Evolutionary conservation across 306 rosid species (phyloP).

Genomic region (Quercus agrifolia): DNA sequence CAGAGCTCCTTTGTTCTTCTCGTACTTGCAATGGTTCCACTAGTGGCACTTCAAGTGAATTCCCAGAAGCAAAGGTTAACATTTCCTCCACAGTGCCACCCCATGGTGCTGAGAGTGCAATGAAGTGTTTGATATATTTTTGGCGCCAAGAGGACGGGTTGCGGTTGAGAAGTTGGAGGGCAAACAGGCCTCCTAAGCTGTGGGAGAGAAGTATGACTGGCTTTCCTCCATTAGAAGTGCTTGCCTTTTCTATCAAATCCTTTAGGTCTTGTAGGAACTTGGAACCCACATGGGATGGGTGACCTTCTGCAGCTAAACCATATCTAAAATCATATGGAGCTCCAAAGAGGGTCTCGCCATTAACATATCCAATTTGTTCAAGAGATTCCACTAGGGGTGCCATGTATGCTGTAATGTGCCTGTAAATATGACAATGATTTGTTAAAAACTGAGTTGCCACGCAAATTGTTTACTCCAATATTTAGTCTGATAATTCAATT

Average conservation of each 20-base stretch:
- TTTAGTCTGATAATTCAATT: background rate
- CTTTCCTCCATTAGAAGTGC: slow-evolving; percentile 63
- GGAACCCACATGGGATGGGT: slow-evolving; percentile 67
- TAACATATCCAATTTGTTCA: slow-evolving; percentile 54
- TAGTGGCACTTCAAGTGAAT: slow-evolving; percentile 69
- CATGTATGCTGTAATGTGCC: slow-evolving; percentile 70
- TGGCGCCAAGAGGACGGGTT: slow-evolving; percentile 62
- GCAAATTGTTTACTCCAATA: too few species aligned
- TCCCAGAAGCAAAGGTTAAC: slow-evolving; percentile 83
- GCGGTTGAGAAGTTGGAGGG: slow-evolving; percentile 62
- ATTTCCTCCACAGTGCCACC: slow-evolving; percentile 75
- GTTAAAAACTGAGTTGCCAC: background rate
- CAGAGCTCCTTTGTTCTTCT: slow-evolving; percentile 76
- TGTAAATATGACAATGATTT: background rate
- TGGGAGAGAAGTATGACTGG: slow-evolving; percentile 74
- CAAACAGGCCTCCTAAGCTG: slow-evolving; percentile 79
- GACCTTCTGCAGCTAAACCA: slow-evolving; percentile 76
- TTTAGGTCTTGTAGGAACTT: slow-evolving; percentile 70
- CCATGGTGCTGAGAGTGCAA: slow-evolving; percentile 84
- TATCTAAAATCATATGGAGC: slow-evolving; percentile 94
- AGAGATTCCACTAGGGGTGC: slow-evolving; percentile 59
- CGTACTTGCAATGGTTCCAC: slow-evolving; percentile 75
- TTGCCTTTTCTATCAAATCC: slow-evolving; percentile 60
- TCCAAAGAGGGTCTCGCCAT: slow-evolving; percentile 69
- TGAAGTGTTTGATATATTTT: slow-evolving; percentile 59